Percentiles rank a stretch among this genome's conserved stretches.
Evolutionary conservation across 108 stramenopile genomes (phyloP).

Genomic region (Hondaea fermentalgiana): DNA sequence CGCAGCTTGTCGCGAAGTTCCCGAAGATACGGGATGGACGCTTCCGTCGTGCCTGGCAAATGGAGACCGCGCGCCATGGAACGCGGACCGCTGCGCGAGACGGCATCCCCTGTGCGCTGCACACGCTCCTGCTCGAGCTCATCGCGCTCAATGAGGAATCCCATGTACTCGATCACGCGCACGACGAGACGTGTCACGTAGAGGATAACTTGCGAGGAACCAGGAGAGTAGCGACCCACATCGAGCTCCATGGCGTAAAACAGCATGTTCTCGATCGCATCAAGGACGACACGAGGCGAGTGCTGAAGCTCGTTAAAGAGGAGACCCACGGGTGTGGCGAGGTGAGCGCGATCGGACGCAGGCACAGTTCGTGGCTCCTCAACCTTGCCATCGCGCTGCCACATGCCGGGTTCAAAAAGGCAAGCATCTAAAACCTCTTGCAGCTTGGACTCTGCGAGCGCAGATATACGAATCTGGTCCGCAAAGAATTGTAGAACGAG

Average conservation of each 20-base stretch:
- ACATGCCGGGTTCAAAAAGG: conserved; percentile 84
- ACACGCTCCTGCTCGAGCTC: neutral
- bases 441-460: conserved; percentile 70
- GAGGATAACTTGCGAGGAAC: conserved; percentile 59
- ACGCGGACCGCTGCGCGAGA: neutral
- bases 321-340: conserved; percentile 78
- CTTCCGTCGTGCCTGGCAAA: neutral
- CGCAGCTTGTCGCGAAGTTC: conserved; percentile 21
- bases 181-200: conserved; percentile 88
- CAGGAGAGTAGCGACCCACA: conserved; percentile 19
- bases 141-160: conserved; percentile 63
- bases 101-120: neutral
- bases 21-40: neutral
- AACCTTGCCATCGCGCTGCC: conserved; percentile 65
- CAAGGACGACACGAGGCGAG: conserved; percentile 71
- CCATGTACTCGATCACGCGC: conserved; percentile 77
- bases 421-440: conserved; percentile 88
- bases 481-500: conserved; percentile 89
- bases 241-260: conserved; percentile 88
- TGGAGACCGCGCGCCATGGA: neutral
- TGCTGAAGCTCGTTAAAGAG: conserved; percentile 89
- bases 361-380: neutral
- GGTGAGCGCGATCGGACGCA: conserved; percentile 23
- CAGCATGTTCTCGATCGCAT: conserved; percentile 74
- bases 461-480: conserved; percentile 71